These are phyloP conservation scores for Nothopassalora personata DNA, from an alignment of 2,329 filamentous ascomycete genomes.

Conservation along the genomic window DNA sequence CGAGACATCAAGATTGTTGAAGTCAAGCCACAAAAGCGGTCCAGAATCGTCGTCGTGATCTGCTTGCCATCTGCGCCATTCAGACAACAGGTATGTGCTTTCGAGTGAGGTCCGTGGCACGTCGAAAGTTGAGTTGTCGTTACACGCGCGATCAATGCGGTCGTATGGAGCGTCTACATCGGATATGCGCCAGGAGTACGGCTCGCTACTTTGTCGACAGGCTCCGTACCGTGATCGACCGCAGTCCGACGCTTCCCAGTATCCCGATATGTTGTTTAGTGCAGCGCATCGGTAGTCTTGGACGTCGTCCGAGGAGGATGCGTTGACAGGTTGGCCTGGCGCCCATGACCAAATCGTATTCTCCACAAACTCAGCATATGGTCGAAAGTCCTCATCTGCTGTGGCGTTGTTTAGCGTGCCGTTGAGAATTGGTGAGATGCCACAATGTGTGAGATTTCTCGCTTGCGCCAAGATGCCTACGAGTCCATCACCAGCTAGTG, in stretches of 20 bases:
- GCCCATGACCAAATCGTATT: conserved; percentile 58
- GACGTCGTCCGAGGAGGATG: conserved; percentile 29
- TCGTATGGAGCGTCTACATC: conserved; percentile 34
- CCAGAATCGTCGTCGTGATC: conserved; percentile 25
- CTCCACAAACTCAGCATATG: conserved; percentile 49
- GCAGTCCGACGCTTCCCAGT: conserved; percentile 57
- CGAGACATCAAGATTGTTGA: conserved; percentile 53
- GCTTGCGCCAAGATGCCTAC: conserved; percentile 28
- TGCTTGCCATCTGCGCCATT: conserved; percentile 20
- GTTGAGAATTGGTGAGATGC: conserved; percentile 57
- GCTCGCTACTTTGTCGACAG: conserved; percentile 50
- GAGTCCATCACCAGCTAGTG: conserved; percentile 11
- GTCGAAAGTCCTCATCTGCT: conserved; percentile 43
- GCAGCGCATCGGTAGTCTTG: conserved; percentile 50
- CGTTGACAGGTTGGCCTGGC: conserved; percentile 50
- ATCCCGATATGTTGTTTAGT: conserved; percentile 48
- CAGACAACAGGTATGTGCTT: conserved; percentile 52
- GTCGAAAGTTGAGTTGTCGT: conserved; percentile 44
- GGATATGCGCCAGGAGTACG: conserved; percentile 56
- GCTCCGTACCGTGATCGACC: conserved; percentile 47
- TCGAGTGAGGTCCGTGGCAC: conserved; percentile 59
- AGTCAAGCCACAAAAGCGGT: conserved; percentile 50
- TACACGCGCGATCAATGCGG: conserved; percentile 44
- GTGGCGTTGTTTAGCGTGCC: conserved; percentile 48
- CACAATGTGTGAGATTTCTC: conserved; percentile 49